Conservation (phyloP, 2,329 filamentous ascomycete genomes). For the Fusarium incarnatum region DNA sequence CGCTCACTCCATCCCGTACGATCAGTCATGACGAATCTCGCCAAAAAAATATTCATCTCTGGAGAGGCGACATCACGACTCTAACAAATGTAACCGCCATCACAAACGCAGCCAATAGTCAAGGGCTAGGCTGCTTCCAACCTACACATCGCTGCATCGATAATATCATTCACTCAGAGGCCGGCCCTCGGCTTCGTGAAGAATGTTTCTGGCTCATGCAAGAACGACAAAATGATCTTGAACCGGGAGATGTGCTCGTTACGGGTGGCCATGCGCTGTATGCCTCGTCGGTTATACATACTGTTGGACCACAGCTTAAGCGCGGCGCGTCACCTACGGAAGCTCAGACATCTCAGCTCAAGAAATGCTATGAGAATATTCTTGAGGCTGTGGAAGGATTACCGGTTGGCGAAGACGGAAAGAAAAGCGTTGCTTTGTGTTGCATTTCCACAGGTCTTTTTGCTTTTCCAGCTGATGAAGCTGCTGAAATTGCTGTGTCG, state of each 20-base stretch:
- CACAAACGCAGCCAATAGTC: constrained; percentile 39
- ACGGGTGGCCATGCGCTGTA: constrained; percentile 25
- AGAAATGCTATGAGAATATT: constrained; percentile 27
- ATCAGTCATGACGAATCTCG: background rate
- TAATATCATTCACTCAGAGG: constrained; percentile 41
- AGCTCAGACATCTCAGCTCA: background rate
- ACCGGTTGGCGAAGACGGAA: background rate
- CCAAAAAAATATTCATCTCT: constrained; percentile 8
- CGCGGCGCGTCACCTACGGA: constrained; percentile 7
- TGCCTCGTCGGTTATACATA: constrained; percentile 29
- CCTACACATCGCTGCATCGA: constrained; percentile 42
- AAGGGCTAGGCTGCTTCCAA: constrained; percentile 42
- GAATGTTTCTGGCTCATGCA: constrained; percentile 37
- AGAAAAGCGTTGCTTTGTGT: constrained; percentile 35
- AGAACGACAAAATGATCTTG: background rate
- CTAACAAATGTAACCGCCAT: constrained; percentile 31
- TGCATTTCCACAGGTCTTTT: constrained; percentile 42
- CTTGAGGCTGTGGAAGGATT: constrained; percentile 21
- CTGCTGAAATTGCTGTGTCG: constrained; percentile 29
- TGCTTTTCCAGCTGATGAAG: constrained; percentile 35
- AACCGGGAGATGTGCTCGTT: constrained; percentile 26
- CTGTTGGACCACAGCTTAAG: constrained; percentile 31
- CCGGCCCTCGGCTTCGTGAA: constrained; percentile 33
- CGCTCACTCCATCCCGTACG: background rate
- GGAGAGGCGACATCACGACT: constrained; percentile 43